Conservation (phyloP, 108 stramenopile genomes). For the Nitzschia sp. region DNA sequence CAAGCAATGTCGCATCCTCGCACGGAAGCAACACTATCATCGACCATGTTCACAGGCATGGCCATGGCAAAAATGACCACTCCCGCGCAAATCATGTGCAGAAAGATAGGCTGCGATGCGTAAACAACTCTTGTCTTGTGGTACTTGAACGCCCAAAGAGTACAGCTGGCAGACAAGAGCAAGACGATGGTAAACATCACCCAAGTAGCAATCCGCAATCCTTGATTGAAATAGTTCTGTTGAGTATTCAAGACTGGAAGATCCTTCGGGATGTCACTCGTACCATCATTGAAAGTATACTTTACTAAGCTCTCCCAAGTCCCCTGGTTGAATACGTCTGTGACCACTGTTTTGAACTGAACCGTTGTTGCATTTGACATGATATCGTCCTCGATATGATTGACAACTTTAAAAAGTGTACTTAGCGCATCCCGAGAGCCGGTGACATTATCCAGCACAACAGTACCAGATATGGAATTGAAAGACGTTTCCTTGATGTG, state of each 20-base stretch:
- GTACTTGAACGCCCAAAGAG: slow-evolving; percentile 28
- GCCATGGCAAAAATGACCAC: slow-evolving; percentile 38
- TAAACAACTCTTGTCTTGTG: slow-evolving; percentile 12
- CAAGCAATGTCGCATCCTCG: neutral
- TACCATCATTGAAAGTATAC: slow-evolving; percentile 51
- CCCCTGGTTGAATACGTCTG: slow-evolving; percentile 35
- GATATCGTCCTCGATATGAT: slow-evolving; percentile 21
- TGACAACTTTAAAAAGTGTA: slow-evolving; percentile 23
- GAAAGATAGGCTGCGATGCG: slow-evolving; percentile 49
- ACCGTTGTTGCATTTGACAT: slow-evolving; percentile 15
- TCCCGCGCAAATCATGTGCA: slow-evolving; percentile 47
- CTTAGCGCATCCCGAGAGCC: slow-evolving; percentile 37
- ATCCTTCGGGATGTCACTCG: slow-evolving; percentile 30
- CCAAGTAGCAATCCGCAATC: neutral
- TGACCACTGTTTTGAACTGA: slow-evolving; percentile 31
- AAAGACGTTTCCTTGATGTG: slow-evolving; percentile 21
- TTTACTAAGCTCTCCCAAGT: slow-evolving; percentile 24
- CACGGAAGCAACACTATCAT: slow-evolving; percentile 14
- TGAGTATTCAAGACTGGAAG: neutral
- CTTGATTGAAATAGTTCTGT: neutral
- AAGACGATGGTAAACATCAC: neutral
- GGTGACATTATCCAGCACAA: slow-evolving; percentile 38
- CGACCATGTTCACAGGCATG: slow-evolving; percentile 25
- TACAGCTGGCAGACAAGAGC: slow-evolving; percentile 26
- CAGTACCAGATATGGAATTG: slow-evolving; percentile 38